phyloP scores from a whole-genome alignment of 2,329 filamentous ascomycete genomes.

The Colletotrichum somersetense region DNA sequence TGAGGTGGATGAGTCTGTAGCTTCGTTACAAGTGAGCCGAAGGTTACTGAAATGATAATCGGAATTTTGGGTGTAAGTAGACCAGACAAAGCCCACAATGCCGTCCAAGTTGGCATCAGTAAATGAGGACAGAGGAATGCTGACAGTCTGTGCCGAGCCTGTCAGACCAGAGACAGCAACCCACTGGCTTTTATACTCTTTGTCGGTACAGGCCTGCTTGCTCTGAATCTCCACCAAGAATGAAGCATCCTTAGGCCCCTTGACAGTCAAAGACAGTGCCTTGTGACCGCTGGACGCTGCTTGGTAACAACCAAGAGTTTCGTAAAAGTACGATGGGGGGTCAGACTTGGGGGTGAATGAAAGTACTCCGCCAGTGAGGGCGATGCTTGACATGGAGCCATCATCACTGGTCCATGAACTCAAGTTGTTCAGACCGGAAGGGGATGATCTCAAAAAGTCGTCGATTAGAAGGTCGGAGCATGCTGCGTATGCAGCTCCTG shows the following conservation, averaged over 20 bases:
- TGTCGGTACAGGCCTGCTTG: slow-evolving; percentile 58
- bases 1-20: background rate
- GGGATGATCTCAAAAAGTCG: slow-evolving; percentile 50
- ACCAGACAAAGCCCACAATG: slow-evolving; percentile 36
- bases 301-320: slow-evolving; percentile 62
- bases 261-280: slow-evolving; percentile 51
- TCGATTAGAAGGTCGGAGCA: slow-evolving; percentile 51
- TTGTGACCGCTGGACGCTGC: slow-evolving; percentile 61
- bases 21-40: slow-evolving; percentile 24
- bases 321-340: slow-evolving; percentile 65
- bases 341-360: slow-evolving; percentile 60
- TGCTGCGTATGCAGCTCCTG: slow-evolving; percentile 41
- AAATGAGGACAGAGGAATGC: slow-evolving; percentile 58
- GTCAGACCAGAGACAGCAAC: slow-evolving; percentile 60
- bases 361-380: slow-evolving; percentile 56
- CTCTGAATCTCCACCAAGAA: slow-evolving; percentile 47
- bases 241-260: slow-evolving; percentile 42
- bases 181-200: slow-evolving; percentile 58
- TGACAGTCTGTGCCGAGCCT: slow-evolving; percentile 63
- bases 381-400: slow-evolving; percentile 58
- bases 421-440: slow-evolving; percentile 49
- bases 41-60: slow-evolving; percentile 30
- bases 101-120: slow-evolving; percentile 22
- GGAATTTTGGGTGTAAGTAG: slow-evolving; percentile 27
- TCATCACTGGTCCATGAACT: slow-evolving; percentile 60